Conservation (phyloP, 2,329 filamentous ascomycete species). For the Fusarium brevicatenulatum region DNA sequence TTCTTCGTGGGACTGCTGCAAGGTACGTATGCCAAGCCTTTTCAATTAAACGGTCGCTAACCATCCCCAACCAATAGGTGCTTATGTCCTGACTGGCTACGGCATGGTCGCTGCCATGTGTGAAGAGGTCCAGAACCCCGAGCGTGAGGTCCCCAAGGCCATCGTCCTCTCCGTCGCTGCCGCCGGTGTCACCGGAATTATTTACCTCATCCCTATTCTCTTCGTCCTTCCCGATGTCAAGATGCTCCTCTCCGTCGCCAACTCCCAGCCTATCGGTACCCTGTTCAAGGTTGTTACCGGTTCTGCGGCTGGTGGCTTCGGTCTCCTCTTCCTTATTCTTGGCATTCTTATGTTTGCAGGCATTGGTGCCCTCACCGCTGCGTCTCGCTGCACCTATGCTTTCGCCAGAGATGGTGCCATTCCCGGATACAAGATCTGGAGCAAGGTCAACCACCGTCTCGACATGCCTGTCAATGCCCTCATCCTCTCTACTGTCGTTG, state of each 20-base stretch:
- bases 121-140: constrained; percentile 69
- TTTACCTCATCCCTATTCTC: constrained; percentile 77
- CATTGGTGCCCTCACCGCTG: constrained; percentile 77
- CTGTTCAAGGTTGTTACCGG: constrained; percentile 82
- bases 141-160: constrained; percentile 71
- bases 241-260: constrained; percentile 71
- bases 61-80: constrained; percentile 41
- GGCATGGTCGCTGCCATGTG: constrained; percentile 66
- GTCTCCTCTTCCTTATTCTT: constrained; percentile 78
- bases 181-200: constrained; percentile 69
- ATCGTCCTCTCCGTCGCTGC: constrained; percentile 75
- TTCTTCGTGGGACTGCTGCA: constrained; percentile 66
- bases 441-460: constrained; percentile 69
- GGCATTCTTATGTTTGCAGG: constrained; percentile 83
- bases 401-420: constrained; percentile 81
- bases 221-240: constrained; percentile 78
- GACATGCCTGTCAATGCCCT: constrained; percentile 78
- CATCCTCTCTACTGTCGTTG: constrained; percentile 72
- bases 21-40: constrained; percentile 49
- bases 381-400: constrained; percentile 78
- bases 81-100: constrained; percentile 58
- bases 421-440: constrained; percentile 74
- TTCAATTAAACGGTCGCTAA: constrained; percentile 4
- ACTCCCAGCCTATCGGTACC: constrained; percentile 78
- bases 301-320: constrained; percentile 77